Base-by-base conservation (phyloP, 257 asterid species). In the Pogostemon cablin region DNA sequence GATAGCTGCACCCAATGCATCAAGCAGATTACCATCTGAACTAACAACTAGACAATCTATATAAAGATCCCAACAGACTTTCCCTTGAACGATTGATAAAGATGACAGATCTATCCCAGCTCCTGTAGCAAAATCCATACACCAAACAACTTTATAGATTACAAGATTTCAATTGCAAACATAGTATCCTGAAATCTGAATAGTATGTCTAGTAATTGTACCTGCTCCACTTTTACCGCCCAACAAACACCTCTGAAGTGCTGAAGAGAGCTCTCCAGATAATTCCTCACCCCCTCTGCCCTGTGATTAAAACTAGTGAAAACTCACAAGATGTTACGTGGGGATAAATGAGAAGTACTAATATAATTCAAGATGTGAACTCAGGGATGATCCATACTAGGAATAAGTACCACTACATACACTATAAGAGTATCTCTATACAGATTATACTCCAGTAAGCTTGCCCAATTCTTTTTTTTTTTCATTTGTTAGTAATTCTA, bases 141-240 rank as follows among this genome's bases (percentile, higher is more conserved):
- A 59, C 49, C 10, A 67, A 47, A 70, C 35, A 76, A n/a, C 9
- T 35, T 37, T 38, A 75, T 12, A 46, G 4, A 44, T 9, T 20
- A 54, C 53, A 44, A 37, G 49, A 42, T 25, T 59, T 56, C 42
- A 39, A 56, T 9, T 38, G 57, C 40, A 46, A 67, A 48, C 3
- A 10, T 47, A 72, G 58, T 50, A 65, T 69, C 4, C 15, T 39
- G 25, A 64, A 40, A 68, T 40, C 58, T 20, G 39, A 57, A 9
- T 8, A 17, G 68, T 49, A 40, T 53, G 34, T 55, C 5, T 3
- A 15, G 10, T 12, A n/a, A 42, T 35, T 43, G 7, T 82, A 90
- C 97, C 98, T 88, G 88, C 91, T 17, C 97, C 98, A 76, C 95
- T 90, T 87, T 85, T 93, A 78, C 96, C 95, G 69, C 97, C 98